phyloP scores from a whole-genome alignment of 768 basidiomycete genomes.

The Serendipita vermifera region DNA sequence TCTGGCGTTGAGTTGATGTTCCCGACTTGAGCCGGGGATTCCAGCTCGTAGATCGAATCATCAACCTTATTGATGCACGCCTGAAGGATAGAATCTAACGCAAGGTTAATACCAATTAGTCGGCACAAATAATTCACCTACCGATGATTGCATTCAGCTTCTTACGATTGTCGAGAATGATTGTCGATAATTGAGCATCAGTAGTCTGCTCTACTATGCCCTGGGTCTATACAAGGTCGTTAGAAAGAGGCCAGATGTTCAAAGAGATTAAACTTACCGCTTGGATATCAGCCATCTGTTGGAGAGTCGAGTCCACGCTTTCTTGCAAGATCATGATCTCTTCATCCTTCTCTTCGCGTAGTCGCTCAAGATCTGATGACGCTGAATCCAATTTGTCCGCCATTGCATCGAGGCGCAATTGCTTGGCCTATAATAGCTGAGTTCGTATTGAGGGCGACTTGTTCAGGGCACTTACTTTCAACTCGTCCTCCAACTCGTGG shows the following conservation, averaged over 20 bases:
- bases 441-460: background rate
- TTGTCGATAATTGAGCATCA: constrained; percentile 91
- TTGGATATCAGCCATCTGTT: constrained; percentile 74
- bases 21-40: constrained; percentile 87
- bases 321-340: constrained; percentile 93
- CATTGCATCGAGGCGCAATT: constrained; percentile 91
- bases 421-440: constrained; percentile 54
- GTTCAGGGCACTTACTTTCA: constrained; percentile 45
- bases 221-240: constrained; percentile 44
- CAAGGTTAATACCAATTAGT: background rate
- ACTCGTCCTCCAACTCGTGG: constrained; percentile 88
- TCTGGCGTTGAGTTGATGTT: constrained; percentile 97
- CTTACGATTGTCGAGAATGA: constrained; percentile 94
- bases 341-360: constrained; percentile 92
- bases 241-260: background rate
- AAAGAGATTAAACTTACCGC: constrained; percentile 38
- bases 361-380: constrained; percentile 58
- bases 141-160: constrained; percentile 96
- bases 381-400: constrained; percentile 67
- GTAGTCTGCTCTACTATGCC: constrained; percentile 79
- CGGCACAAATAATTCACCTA: constrained; percentile 23
- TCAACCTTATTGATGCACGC: constrained; percentile 96
- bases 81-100: constrained; percentile 83
- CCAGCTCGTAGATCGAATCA: constrained; percentile 92
- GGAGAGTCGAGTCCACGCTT: constrained; percentile 84